Evolutionary conservation across 2,329 filamentous ascomycete genomes (phyloP).

Genomic region (Fusarium buxicola): DNA sequence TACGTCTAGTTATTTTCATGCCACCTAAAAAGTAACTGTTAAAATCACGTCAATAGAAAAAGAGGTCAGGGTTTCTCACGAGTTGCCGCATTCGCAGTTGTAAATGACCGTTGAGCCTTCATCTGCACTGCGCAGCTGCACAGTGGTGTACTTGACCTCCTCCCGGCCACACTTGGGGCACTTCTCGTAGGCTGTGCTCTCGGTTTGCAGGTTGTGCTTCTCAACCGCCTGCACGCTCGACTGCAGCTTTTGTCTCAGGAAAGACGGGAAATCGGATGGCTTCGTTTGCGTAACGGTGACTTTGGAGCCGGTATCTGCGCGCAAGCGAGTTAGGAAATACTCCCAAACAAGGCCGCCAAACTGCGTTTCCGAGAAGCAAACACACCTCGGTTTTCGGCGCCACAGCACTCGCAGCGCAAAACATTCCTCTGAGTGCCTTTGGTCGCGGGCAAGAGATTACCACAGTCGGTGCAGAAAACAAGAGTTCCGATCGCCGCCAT

Average conservation of each 20-base stretch:
- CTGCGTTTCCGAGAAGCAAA: conserved; percentile 10
- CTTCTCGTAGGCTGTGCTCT: conserved; percentile 72
- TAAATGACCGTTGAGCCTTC: conserved; percentile 96
- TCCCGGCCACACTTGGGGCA: conserved; percentile 85
- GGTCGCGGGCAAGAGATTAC: conserved; percentile 86
- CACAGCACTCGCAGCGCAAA: conserved; percentile 87
- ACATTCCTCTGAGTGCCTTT: conserved; percentile 80
- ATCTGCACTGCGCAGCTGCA: conserved; percentile 91
- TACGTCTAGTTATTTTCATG: conserved; percentile 68
- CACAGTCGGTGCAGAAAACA: conserved; percentile 93
- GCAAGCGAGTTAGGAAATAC: conserved; percentile 26
- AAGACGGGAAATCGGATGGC: conserved; percentile 88
- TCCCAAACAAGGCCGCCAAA: background rate
- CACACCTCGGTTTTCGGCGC: conserved; percentile 83
- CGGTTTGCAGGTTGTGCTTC: conserved; percentile 80
- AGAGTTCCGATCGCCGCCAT: conserved; percentile 94
- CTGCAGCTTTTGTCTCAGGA: conserved; percentile 82
- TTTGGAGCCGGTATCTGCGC: conserved; percentile 77
- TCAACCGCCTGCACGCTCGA: conserved; percentile 88
- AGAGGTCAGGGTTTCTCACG: conserved; percentile 60
- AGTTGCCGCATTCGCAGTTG: conserved; percentile 86
- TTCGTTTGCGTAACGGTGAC: conserved; percentile 87
- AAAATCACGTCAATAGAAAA: conserved; percentile 36
- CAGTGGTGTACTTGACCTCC: conserved; percentile 85
- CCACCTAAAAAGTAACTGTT: conserved; percentile 55